Conservation (phyloP, 2,329 filamentous ascomycete genomes). For the Aspergillus sp. region DNA sequence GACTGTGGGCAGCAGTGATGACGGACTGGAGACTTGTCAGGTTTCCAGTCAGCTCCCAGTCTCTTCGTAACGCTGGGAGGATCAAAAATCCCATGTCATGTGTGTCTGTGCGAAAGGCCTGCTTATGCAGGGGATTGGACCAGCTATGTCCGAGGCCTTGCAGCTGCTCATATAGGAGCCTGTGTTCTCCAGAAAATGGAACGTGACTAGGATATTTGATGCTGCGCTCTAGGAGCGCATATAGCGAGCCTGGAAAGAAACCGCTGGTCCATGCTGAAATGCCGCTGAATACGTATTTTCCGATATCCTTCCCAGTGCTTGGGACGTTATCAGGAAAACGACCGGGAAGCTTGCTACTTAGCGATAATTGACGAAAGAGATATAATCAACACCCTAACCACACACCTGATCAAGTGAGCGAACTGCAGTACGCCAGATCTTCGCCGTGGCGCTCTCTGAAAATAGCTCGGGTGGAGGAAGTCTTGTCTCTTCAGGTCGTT, state of each 20-base stretch:
- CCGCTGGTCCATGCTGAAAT: slow-evolving; percentile 24
- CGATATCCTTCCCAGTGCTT: slow-evolving; percentile 5
- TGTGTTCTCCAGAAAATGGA: neutral
- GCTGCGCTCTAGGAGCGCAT: slow-evolving; percentile 15
- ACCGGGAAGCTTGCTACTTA: neutral
- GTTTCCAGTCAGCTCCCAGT: slow-evolving; percentile 46
- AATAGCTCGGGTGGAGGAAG: neutral
- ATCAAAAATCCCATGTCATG: slow-evolving; percentile 56
- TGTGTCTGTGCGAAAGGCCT: slow-evolving; percentile 45
- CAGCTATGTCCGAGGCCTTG: slow-evolving; percentile 10
- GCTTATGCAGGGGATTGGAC: slow-evolving; percentile 14
- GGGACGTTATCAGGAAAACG: slow-evolving; percentile 10
- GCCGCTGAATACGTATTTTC: slow-evolving; percentile 11
- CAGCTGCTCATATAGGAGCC: slow-evolving; percentile 6
- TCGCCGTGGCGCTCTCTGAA: neutral
- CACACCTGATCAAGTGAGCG: neutral
- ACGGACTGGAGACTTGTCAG: slow-evolving; percentile 7
- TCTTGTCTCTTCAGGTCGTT: neutral
- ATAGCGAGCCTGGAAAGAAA: slow-evolving; percentile 20
- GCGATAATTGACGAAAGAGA: neutral
- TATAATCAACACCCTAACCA: neutral
- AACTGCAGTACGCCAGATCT: neutral
- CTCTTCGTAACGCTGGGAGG: slow-evolving; percentile 44
- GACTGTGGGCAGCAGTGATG: slow-evolving; percentile 16
- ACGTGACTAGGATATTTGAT: slow-evolving; percentile 9